Conservation (phyloP, 495 filamentous ascomycete genomes). For the Chaetomidium leptoderma region DNA sequence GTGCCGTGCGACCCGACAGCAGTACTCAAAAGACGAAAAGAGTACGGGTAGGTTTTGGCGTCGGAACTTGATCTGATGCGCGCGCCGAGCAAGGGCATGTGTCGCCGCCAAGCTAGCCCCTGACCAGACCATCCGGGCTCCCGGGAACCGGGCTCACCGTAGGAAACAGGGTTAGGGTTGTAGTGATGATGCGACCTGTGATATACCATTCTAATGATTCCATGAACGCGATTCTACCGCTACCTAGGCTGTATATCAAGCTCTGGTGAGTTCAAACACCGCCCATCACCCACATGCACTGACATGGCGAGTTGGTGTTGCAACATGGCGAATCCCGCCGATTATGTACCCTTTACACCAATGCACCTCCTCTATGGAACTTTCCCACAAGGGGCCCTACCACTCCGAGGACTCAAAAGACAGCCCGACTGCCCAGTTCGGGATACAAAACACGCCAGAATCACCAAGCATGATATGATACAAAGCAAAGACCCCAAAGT, state of each 20-base stretch:
- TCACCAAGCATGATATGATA: conserved; percentile 33
- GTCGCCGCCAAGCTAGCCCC: background rate
- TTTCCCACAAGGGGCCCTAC: background rate
- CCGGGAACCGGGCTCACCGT: too few relatives aligned
- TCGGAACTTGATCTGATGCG: background rate
- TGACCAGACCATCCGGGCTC: background rate
- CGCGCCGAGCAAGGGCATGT: background rate
- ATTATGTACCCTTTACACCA: conserved; percentile 18
- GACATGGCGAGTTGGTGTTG: background rate
- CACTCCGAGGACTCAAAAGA: conserved; percentile 6
- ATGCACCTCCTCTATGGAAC: conserved; percentile 17
- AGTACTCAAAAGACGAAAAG: background rate
- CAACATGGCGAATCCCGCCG: background rate
- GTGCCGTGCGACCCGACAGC: background rate
- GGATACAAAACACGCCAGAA: conserved; percentile 13
- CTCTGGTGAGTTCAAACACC: too few relatives aligned
- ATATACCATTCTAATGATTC: too few relatives aligned
- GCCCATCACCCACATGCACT: too few relatives aligned
- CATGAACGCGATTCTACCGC: too few relatives aligned
- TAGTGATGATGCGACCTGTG: too few relatives aligned
- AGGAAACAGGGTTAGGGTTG: conserved; percentile 7
- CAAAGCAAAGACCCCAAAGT: conserved; percentile 20
- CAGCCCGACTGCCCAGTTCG: conserved; percentile 10
- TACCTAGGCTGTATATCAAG: too few relatives aligned
- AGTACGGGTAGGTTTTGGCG: too few relatives aligned